Percentiles rank a stretch among this genome's conserved stretches.
phyloP scores from a whole-genome alignment of 768 basidiomycete species.

The Lactifluus hygrophoroides region DNA sequence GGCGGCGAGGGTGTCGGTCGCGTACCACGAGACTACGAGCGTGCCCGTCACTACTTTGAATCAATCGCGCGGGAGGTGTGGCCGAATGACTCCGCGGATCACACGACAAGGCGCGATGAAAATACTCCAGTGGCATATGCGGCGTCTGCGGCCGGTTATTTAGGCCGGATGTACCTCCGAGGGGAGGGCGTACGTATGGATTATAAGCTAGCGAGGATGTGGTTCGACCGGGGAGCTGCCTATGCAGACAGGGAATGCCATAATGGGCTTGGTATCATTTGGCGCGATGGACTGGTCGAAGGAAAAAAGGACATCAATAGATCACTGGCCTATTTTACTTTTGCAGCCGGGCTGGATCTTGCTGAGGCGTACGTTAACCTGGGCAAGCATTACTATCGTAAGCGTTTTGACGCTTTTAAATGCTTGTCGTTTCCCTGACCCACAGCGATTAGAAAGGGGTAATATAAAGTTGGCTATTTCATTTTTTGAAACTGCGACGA shows the following conservation, averaged over 20 bases:
- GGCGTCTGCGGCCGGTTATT: conserved; percentile 73
- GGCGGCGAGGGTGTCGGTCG: conserved; percentile 90
- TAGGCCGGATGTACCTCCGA: conserved; percentile 89
- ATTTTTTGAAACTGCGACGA: conserved; percentile 78
- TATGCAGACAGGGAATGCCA: conserved; percentile 81
- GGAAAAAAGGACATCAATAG: conserved; percentile 54
- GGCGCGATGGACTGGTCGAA: conserved; percentile 76
- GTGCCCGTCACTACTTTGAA: conserved; percentile 78
- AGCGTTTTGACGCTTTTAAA: conserved; percentile 17
- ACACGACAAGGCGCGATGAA: conserved; percentile 30
- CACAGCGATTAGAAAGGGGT: conserved; percentile 43
- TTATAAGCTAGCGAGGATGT: conserved; percentile 70
- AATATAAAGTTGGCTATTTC: conserved; percentile 59
- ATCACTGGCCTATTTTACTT: conserved; percentile 58
- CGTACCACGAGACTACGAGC: conserved; percentile 68
- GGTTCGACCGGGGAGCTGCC: conserved; percentile 84
- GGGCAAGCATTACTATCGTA: conserved; percentile 70
- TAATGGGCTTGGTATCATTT: conserved; percentile 88
- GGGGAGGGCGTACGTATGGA: conserved; percentile 87
- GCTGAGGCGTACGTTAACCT: conserved; percentile 90
- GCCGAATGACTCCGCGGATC: conserved; percentile 68
- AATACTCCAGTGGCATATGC: conserved; percentile 43
- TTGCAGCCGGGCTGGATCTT: conserved; percentile 79
- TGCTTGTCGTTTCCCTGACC: conserved; percentile 7
- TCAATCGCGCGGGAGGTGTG: conserved; percentile 78